Evolutionary conservation across 345 rosid species (phyloP), one percentile per base, ranked within the genome.

Genomic region (thale cress (Arabidopsis thaliana)): DNA sequence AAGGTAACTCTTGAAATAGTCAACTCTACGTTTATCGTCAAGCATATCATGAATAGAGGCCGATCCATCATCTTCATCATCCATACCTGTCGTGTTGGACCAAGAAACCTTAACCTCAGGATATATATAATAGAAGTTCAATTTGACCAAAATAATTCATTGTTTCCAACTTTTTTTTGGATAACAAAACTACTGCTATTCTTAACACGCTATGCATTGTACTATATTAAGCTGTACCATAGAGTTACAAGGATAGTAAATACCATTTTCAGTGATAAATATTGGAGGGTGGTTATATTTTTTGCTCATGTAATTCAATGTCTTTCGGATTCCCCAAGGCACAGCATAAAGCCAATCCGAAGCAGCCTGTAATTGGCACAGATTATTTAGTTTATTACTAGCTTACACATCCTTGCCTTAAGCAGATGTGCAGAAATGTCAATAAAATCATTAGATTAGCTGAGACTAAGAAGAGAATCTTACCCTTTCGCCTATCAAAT

Each of bases 301-400:
- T 78, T 78, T 16, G 0, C 84, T 82, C 53, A 94, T 65, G 83
- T 89, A 85, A 78, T 84, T 91, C 46, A 94, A 85, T 67, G 81
- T 84, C 85, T 77, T 91, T 53, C 87, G 83, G 60, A 94, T 81
- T 78, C 97, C 98, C 96, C 96, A 94, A 50, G 97, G 98, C 82
- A 89, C 96, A 77, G 85, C 69, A 48, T 82, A 91, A 50, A 91
- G 96, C 97, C 97, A 94, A 52, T 86, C 91, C 4, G 97, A 94
- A 63, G 98, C 98, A 65, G 93, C 96, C 97, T 94, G 90, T 68
- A 65, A 81, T 45, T 36, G 33, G 61, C 46, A 73, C 9, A 72
- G 28, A 68, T 63, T 65, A 55, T 72, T 80, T 11, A 76, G 59
- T 59, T 69, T 67, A 40, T 38, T 14, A 55, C 24, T 70, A 28